Conservation (phyloP, 768 basidiomycete species). For the Tulasnella sp. region DNA sequence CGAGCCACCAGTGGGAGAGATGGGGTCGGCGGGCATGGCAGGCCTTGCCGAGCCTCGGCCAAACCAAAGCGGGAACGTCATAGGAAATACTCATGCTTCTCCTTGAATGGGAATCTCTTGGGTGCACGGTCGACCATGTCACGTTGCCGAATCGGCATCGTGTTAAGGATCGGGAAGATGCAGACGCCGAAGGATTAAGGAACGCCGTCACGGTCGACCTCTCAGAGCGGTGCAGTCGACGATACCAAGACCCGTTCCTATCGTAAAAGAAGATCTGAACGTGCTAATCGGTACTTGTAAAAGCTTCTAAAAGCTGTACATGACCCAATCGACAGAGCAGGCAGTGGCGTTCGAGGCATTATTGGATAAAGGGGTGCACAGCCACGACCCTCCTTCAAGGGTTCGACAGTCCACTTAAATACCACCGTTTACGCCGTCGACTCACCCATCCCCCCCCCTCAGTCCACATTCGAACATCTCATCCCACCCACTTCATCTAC, state of each 20-base stretch:
- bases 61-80: not conserved
- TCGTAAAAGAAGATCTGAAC: not conserved
- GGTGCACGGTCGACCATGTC: not conserved
- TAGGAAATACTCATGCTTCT: not conserved
- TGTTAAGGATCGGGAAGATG: not conserved
- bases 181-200: not conserved
- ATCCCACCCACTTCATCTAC: not conserved
- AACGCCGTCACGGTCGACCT: not conserved
- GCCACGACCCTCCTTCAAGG: slow-evolving; percentile 5
- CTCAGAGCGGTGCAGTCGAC: not conserved
- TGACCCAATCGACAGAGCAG: not conserved
- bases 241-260: not conserved
- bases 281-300: not conserved
- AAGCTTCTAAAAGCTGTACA: not conserved
- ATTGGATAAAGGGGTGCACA: not conserved
- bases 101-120: not conserved
- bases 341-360: not conserved
- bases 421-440: not conserved
- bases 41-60: slow-evolving; percentile 10
- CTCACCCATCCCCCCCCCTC: not conserved
- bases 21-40: not conserved
- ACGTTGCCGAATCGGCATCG: not conserved
- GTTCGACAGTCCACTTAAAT: not conserved
- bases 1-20: not conserved
- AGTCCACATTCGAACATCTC: not conserved